Percentiles rank a stretch among this genome's conserved stretches.
Conservation (phyloP, 768 basidiomycete species). For the Suillus tomentosus region DNA sequence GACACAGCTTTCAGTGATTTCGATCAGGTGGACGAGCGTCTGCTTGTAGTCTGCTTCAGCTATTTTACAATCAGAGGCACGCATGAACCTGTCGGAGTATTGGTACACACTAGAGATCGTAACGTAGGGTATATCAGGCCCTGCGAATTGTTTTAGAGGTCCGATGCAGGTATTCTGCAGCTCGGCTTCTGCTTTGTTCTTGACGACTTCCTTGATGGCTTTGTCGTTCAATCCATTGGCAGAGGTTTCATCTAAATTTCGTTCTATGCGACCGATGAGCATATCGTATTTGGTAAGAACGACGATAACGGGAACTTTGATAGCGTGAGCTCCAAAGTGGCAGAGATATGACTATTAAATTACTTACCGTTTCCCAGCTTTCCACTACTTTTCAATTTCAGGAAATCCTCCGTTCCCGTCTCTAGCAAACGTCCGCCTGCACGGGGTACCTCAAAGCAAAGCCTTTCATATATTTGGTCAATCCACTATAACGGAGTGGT, state of each 20-base stretch:
- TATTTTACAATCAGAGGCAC: too few relatives aligned
- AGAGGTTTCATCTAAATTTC: conserved; percentile 35
- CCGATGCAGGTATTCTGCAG: background rate
- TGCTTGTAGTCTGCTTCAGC: background rate
- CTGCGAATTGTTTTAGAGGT: background rate
- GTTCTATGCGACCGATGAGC: background rate
- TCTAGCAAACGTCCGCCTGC: conserved; percentile 6
- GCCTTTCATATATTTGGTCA: background rate
- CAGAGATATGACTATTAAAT: background rate
- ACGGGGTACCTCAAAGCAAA: conserved; percentile 4
- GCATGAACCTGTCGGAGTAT: background rate
- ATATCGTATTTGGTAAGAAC: conserved; percentile 11
- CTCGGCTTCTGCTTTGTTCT: background rate
- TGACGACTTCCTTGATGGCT: conserved; percentile 1
- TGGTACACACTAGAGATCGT: conserved; percentile 5
- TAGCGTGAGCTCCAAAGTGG: too few relatives aligned
- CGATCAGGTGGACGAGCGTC: background rate
- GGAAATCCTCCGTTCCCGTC: background rate
- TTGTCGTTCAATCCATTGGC: background rate
- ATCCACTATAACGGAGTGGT: background rate
- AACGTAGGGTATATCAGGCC: background rate
- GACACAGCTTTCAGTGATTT: background rate
- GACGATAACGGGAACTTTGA: conserved; percentile 1
- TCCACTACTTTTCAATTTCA: background rate
- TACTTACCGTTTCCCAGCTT: conserved; percentile 11